Conservation (phyloP, 345 rosid species). For the Draba incana region DNA sequence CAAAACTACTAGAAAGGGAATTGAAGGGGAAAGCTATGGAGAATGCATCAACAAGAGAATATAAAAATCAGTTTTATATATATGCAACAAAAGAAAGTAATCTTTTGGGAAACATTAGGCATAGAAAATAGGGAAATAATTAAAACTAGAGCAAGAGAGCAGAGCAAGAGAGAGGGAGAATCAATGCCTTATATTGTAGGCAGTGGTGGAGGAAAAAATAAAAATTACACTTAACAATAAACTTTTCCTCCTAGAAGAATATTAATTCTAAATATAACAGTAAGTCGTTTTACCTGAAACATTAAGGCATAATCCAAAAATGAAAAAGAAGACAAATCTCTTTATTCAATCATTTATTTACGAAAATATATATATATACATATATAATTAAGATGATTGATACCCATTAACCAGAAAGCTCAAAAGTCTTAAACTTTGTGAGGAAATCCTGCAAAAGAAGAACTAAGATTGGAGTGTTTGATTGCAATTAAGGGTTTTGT, state of each 20-base stretch:
- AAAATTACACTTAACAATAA: constrained; percentile 32
- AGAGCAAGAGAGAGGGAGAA: constrained; percentile 40
- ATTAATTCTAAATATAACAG: constrained; percentile 14
- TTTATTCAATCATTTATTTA: constrained; percentile 59
- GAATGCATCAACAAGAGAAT: constrained; percentile 54
- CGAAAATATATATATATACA: constrained; percentile 22
- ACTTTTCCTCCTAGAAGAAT: constrained; percentile 23
- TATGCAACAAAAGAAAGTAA: constrained; percentile 49
- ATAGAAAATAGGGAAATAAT: constrained; percentile 31
- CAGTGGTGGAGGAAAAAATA: constrained; percentile 53
- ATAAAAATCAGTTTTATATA: constrained; percentile 14
- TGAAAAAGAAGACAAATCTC: constrained; percentile 48
- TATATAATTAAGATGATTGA: constrained; percentile 49
- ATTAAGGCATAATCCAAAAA: constrained; percentile 53
- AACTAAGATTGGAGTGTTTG: constrained; percentile 15
- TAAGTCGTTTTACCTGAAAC: constrained; percentile 56
- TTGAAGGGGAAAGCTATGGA: constrained; percentile 28
- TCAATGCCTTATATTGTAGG: constrained; percentile 65
- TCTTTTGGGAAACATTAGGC: constrained; percentile 47
- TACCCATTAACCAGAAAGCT: constrained; percentile 58
- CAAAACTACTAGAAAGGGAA: constrained; percentile 51
- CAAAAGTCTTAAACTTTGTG: constrained; percentile 35
- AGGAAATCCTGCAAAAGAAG: constrained; percentile 18
- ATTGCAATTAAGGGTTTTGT: constrained; percentile 28
- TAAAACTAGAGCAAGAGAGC: constrained; percentile 42